Evolutionary conservation across 1,284 basidiomycete species (phyloP).

Genomic region (Wolfiporia cocos): DNA sequence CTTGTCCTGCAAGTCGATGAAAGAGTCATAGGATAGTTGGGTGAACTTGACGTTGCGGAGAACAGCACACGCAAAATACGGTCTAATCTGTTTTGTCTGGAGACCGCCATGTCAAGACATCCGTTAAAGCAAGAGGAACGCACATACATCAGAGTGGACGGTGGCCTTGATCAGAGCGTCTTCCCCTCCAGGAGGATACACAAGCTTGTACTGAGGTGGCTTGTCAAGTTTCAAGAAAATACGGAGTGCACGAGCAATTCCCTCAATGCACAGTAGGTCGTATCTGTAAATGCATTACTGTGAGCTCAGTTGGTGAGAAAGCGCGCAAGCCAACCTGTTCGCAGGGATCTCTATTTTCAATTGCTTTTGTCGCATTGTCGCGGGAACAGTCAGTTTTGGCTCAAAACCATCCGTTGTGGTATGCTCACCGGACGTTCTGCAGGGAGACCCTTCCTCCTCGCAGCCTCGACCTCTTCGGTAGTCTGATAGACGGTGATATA

Average conservation of each 20-base stretch:
- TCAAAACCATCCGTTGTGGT: neutral
- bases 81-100: conserved; percentile 80
- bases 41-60: conserved; percentile 90
- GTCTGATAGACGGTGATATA: conserved; percentile 45
- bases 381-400: neutral
- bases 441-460: conserved; percentile 76
- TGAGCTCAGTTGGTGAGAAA: neutral
- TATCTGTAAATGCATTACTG: conserved; percentile 54
- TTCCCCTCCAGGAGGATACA: conserved; percentile 63
- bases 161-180: conserved; percentile 60
- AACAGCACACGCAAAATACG: conserved; percentile 88
- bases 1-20: conserved; percentile 99
- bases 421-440: conserved; percentile 71
- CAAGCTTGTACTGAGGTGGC: conserved; percentile 70
- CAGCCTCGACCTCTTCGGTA: conserved; percentile 81
- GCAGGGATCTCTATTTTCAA: conserved; percentile 99
- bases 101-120: neutral
- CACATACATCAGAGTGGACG: conserved; percentile 63
- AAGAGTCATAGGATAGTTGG: conserved; percentile 86
- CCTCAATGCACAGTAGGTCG: conserved; percentile 96
- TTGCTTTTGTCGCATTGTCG: conserved; percentile 46
- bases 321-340: conserved; percentile 56
- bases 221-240: conserved; percentile 77
- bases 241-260: conserved; percentile 84
- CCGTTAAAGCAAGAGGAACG: neutral